These are phyloP conservation scores for Paramecium primaurelia DNA, from an alignment of 73 alveolate species.

Conservation along the genomic window DNA sequence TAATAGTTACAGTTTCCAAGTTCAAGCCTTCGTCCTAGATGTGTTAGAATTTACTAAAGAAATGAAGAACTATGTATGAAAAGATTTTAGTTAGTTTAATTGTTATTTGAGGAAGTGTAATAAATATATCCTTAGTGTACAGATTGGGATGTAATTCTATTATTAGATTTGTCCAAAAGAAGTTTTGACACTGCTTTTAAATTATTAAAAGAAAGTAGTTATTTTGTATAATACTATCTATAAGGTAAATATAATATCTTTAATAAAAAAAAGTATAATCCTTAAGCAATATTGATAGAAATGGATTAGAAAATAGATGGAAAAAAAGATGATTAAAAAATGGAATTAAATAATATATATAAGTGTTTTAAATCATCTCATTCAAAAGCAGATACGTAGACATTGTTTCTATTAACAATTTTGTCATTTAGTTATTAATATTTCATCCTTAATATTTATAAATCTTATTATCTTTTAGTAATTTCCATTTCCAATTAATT, in stretches of 20 bases:
- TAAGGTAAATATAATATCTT: neutral
- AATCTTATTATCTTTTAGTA: conserved; percentile 4
- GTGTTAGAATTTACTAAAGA: neutral
- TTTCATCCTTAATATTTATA: neutral
- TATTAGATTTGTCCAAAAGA: neutral
- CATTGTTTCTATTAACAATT: neutral
- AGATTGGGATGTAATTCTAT: conserved; percentile 1
- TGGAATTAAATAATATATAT: neutral
- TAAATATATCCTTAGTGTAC: conserved; percentile 22
- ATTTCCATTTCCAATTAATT: conserved; percentile 13
- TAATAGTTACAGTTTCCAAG: neutral
- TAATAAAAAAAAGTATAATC: neutral
- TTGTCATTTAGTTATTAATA: neutral
- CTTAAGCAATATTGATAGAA: neutral
- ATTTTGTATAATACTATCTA: neutral
- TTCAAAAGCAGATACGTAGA: conserved; percentile 8
- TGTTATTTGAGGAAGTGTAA: neutral
- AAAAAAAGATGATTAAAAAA: neutral
- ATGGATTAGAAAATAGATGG: neutral
- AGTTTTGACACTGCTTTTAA: neutral
- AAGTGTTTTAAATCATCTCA: neutral
- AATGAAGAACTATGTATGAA: neutral
- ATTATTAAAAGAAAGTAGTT: conserved; percentile 16
- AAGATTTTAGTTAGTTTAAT: neutral
- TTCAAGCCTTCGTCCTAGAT: neutral